These are phyloP conservation scores for Phytophthora pisi DNA, from an alignment of 352 stramenopile species.

Conservation along the genomic window DNA sequence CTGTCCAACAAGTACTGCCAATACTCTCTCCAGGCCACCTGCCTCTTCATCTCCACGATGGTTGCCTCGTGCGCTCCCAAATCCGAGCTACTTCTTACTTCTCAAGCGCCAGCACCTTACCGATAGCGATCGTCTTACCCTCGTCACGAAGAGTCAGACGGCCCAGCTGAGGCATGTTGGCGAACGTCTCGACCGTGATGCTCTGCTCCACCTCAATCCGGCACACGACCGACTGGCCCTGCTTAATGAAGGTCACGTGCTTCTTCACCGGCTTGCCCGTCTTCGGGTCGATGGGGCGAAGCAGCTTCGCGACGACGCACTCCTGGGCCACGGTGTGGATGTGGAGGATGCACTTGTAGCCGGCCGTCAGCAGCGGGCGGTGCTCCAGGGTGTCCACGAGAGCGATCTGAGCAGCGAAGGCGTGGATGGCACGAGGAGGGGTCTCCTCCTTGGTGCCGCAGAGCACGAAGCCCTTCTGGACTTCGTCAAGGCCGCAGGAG, in stretches of 20 bases:
- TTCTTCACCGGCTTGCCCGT: slow-evolving; percentile 93
- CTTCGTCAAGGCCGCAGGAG: slow-evolving; percentile 81
- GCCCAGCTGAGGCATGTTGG: slow-evolving; percentile 95
- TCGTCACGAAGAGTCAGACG: slow-evolving; percentile 98
- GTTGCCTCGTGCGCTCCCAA: not conserved
- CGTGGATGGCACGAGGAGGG: slow-evolving; percentile 68
- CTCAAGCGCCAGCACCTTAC: slow-evolving; percentile 95
- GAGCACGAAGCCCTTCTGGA: slow-evolving; percentile 95
- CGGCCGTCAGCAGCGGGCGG: slow-evolving; percentile 95
- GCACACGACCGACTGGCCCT: slow-evolving; percentile 94
- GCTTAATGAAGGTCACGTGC: slow-evolving; percentile 95
- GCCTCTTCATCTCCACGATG: not conserved
- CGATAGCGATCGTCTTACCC: slow-evolving; percentile 99
- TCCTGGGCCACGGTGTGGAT: slow-evolving; percentile 97
- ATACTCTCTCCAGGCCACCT: not conserved
- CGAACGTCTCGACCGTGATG: slow-evolving; percentile 96
- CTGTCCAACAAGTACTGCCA: not conserved
- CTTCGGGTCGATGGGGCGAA: slow-evolving; percentile 87
- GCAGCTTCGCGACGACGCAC: slow-evolving; percentile 93
- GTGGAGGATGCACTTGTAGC: slow-evolving; percentile 98
- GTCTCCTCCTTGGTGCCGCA: slow-evolving; percentile 67
- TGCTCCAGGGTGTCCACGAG: slow-evolving; percentile 98
- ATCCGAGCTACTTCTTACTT: slow-evolving; percentile 53
- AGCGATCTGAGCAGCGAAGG: slow-evolving; percentile 93
- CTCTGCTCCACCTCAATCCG: slow-evolving; percentile 93